Base-by-base conservation (phyloP, 148 eudicot species). In the Camellia granthamiana region DNA sequence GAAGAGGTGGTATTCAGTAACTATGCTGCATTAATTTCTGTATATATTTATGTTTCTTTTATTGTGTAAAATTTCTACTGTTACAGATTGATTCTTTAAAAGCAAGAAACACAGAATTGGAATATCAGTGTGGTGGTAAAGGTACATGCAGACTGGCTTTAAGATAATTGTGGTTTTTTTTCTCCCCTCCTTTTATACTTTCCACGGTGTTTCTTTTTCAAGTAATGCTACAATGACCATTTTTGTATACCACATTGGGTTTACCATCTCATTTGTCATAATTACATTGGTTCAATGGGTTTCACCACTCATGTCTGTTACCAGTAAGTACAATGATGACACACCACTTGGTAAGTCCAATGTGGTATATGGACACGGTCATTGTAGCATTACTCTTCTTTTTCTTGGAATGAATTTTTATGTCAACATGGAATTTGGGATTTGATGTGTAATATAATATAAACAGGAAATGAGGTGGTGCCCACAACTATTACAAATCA, bases 21-120 rank as follows among this genome's bases (percentile, higher is more conserved):
- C 52, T 77, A 71, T 58, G 19, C 5, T 69, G 75, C 76, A 19
- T 80, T 75, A 16, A 30, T 78, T 78, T 67, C 54, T 56, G 18
- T 16, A 38, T 72, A 69, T 77, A 4, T 65, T 55, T 72, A 30
- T 30, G 38, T 21, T 77, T 52, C 63, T 63, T 30, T 52, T 38
- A 56, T 77, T 76, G 76, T 49, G 51, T 68, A 51, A 71, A 4
- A 30, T 52, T 44, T 61, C 76, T 16, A 51, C 69, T 71, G 11
- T 79, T 76, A 61, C 90, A 96, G 98, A 84, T 91, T 85, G 87
- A 84, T 73, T 80, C 74, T 73, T 81, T 96, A 49, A 86, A 84
- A 82, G 90, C 86, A 66, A 91, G 91, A 77, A 79, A 94, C 41
- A 80, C 66, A 65, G 90, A 89, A 67, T 77, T 92, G 78, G 97